Evolutionary conservation across 2,329 filamentous ascomycete genomes (phyloP).

Genomic region (Setomelanomma holmii): DNA sequence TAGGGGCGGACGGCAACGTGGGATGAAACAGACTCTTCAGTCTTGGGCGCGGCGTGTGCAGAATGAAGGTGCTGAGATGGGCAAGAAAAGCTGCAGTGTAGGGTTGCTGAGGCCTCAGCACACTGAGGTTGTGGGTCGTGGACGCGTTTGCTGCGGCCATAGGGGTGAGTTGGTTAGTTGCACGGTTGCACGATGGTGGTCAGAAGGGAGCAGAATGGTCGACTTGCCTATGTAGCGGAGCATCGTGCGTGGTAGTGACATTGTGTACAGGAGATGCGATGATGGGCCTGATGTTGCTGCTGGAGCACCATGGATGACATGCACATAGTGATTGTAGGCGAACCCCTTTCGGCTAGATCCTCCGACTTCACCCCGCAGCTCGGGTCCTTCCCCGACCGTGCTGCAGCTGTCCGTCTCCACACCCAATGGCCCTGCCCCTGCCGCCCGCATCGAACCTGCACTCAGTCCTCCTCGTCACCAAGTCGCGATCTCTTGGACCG

Average conservation of each 20-base stretch:
- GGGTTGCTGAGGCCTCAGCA: neutral
- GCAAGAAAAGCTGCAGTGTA: slow-evolving; percentile 4
- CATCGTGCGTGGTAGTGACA: neutral
- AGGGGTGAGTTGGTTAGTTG: neutral
- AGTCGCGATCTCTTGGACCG: slow-evolving; percentile 48
- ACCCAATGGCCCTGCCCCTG: slow-evolving; percentile 32
- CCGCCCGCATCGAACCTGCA: slow-evolving; percentile 48
- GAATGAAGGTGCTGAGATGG: slow-evolving; percentile 6
- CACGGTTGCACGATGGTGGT: neutral
- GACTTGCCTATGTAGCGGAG: neutral
- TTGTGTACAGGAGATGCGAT: neutral
- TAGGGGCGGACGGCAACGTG: neutral
- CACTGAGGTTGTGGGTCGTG: neutral
- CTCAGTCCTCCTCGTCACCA: slow-evolving; percentile 50
- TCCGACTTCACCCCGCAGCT: slow-evolving; percentile 18
- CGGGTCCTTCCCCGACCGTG: slow-evolving; percentile 8
- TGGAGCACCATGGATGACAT: neutral
- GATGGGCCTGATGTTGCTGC: neutral
- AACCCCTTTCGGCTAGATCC: slow-evolving; percentile 22
- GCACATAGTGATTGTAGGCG: neutral
- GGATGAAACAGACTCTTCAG: neutral
- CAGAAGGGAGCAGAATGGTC: neutral
- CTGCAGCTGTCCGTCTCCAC: neutral
- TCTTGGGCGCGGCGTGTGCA: neutral
- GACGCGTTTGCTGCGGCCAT: neutral